Evolutionary conservation across 164 flowering plant genomes (phyloP).

Genomic region (Aristolochia contorta): DNA sequence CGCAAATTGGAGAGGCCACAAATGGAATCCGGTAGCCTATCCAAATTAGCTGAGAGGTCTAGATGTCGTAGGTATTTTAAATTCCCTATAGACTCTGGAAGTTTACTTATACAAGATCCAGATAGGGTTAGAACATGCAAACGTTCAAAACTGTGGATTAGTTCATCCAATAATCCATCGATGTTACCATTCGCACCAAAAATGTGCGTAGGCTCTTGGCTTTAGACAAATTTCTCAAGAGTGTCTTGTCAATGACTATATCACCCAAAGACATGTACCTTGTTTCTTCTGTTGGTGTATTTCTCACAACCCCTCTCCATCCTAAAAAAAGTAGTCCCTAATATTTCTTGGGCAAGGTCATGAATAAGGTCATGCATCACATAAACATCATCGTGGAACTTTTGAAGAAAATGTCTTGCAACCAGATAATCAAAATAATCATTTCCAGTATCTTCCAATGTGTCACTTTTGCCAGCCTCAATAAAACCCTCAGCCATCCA

Average conservation of each 20-base stretch:
- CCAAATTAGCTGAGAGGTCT: neutral
- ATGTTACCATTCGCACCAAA: neutral
- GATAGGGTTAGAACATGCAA: conserved; percentile 6
- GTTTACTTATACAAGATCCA: neutral
- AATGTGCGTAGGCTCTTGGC: neutral
- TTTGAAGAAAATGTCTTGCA: neutral
- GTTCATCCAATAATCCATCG: no score
- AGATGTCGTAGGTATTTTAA: conserved; percentile 6
- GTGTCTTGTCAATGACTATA: no score
- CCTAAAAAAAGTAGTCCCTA: neutral
- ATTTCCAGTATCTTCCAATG: neutral
- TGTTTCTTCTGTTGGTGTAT: no score
- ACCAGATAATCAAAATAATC: conserved; percentile 5
- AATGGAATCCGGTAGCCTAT: no score
- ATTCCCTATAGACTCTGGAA: conserved; percentile 7
- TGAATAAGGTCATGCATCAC: no score
- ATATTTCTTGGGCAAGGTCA: no score
- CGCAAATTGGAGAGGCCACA: neutral
- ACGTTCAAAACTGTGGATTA: neutral
- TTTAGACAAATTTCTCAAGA: no score
- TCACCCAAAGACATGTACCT: no score
- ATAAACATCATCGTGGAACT: neutral
- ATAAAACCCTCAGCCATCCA: conserved; percentile 18
- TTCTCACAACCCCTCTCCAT: neutral
- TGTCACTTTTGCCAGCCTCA: neutral